A percentile compares a stretch with the other conserved stretches of the same genome.
Evolutionary conservation across 2,329 filamentous ascomycete genomes (phyloP).

Genomic region (Neoarthrinium moseri): DNA sequence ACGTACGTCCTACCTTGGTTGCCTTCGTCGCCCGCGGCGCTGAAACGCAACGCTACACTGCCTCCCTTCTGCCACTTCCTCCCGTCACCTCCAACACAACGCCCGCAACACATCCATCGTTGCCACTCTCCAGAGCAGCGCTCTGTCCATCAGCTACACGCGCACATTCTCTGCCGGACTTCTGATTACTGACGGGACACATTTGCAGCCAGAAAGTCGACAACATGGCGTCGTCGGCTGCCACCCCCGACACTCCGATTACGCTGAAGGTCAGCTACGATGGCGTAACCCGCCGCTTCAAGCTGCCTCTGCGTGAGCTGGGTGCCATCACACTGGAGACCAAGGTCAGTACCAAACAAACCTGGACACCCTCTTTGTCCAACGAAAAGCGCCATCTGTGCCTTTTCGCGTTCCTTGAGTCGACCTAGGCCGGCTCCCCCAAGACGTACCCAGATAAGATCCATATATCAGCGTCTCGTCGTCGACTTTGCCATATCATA

Average conservation of each 20-base stretch:
- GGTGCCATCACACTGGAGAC: constrained; percentile 70
- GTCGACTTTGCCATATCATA: no score
- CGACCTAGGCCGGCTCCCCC: no score
- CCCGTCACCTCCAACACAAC: no score
- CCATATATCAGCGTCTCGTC: no score
- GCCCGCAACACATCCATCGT: not conserved
- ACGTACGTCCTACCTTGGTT: not conserved
- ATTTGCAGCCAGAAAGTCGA: no score
- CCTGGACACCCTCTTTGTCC: not conserved
- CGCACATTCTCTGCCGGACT: no score
- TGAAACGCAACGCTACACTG: no score
- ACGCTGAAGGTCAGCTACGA: constrained; percentile 83
- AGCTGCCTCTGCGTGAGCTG: constrained; percentile 85
- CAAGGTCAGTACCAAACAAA: constrained; percentile 65
- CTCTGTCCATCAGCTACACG: no score
- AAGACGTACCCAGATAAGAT: no score
- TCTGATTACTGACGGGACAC: no score
- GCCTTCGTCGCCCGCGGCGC: no score
- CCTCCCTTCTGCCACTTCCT: not conserved
- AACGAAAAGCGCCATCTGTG: not conserved
- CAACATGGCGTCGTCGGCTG: constrained; percentile 33
- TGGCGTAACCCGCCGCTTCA: constrained; percentile 77
- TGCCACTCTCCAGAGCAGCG: not conserved
- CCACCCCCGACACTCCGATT: constrained; percentile 67
- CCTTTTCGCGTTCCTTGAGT: no score